Evolutionary conservation across 768 basidiomycete species (phyloP), one percentile per base, ranked within the genome.

Genomic region (Macrolepiota dolichaula): DNA sequence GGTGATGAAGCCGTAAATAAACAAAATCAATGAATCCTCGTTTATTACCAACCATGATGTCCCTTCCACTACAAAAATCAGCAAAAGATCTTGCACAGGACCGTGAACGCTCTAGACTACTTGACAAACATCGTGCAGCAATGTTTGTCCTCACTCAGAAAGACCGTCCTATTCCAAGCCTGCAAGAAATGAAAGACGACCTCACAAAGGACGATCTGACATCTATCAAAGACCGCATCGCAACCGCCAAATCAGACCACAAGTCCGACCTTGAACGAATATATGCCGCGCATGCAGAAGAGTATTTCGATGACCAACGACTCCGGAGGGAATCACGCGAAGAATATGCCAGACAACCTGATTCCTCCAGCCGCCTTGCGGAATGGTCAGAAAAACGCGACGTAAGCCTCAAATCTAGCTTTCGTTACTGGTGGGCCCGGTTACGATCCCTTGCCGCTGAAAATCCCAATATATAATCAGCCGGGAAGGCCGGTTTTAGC

Each of bases 61-160:
- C 47, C 11, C 2, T 49, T 10, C 24, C 47, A 24, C 47, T 4
- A 51, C 29, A 51, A 32, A 51, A 51, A 32, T 35, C 51, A 35
- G n/a, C 27, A 17, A 56, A n/a, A 63, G 38, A 44, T 7, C 17
- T 44, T n/a, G 42, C 42, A 10, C 54, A 40, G 38, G 47, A 57
- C 35, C 35, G 47, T 9, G 49, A 57, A 36, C 46, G 35, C 3
- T 57, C 4, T 9, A 35, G 44, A 12, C 62, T 62, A 9, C 53
- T 67, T 11, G 52, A 63, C 25, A 63, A 53, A 51, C 65, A 68
- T 38, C 46, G 65, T 32, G 32, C 27, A 11, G 67, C 67, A 17
- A 64, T 64, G 65, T 65, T 59, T 46, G 55, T 68, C 17, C 57
- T 68, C 2, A 68, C 67, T 9, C 65, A 68, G 55, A 66, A 66